Base-by-base conservation (phyloP, 2,329 filamentous ascomycete genomes). In the Blumeriella jaapii region DNA sequence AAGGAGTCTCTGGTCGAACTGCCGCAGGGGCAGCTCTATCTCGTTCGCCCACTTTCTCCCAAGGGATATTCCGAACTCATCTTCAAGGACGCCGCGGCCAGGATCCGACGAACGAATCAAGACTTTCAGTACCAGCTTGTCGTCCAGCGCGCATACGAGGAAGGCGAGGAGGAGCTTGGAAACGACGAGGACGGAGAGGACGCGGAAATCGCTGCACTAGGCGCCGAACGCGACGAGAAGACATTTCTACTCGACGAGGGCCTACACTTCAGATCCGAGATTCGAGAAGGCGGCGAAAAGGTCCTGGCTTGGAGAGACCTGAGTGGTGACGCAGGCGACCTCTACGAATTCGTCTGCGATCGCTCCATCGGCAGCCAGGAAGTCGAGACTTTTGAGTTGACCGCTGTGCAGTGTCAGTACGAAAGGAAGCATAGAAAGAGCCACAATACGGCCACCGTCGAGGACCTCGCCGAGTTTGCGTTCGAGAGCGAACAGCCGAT, bases 41-140 rank as follows among this genome's bases (percentile, higher is more conserved):
- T 98, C 49, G 91, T 98, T 51, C 83, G 91, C 52, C 91, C 91
- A 8, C 74, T 85, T 31, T 96, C 89, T 6, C 86, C 89, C 38
- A 98, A 98, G 60, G 91, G 91, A 47, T 96, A 95, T 59, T 95
- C 89, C 1, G 91, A 98, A 61, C 85, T 96, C 56, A 93, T 98
- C 61, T 98, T 95, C 70, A 94, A 91, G 61, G 91, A 98, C 75
- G 82, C 86, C 24, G 82, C 85, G 29, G 85, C 89, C 34, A 85
- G 81, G 45, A 93, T 98, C 54, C 81, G 93, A 46, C 78, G 84
- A 45, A 96, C 91, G 11, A 87, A 83, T 13, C 87, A 94, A 58
- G 86, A 96, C 35, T 95, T 83, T 54, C 87, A 98, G 54, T 98
- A 96, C 58, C 91, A 98, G 59, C 82, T 98, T 9, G 89, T 96